Evolutionary conservation across 1,139 yeast genomes (phyloP).

Genomic region (Kazachstania sp.): DNA sequence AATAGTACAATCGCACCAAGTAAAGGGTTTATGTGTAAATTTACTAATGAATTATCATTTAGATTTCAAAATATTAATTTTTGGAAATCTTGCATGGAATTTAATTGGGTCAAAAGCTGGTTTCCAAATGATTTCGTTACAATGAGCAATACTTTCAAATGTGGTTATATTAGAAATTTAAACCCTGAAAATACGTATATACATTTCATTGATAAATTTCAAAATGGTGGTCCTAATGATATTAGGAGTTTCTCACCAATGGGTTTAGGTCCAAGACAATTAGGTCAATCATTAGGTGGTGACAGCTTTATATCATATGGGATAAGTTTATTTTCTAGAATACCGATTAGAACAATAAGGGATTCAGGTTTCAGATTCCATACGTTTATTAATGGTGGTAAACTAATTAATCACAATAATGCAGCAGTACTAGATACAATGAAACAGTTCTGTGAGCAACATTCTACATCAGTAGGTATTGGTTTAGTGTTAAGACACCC

Average conservation of each 20-base stretch:
- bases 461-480: constrained; percentile 56
- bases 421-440: constrained; percentile 17
- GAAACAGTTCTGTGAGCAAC: constrained; percentile 32
- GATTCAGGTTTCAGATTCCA: constrained; percentile 65
- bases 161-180: constrained; percentile 44
- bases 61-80: constrained; percentile 6
- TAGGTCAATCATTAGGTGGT: constrained; percentile 62
- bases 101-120: constrained; percentile 36
- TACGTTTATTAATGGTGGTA: constrained; percentile 66
- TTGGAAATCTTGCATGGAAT: constrained; percentile 37
- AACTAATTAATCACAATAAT: constrained; percentile 40
- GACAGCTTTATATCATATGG: constrained; percentile 69
- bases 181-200: constrained; percentile 18
- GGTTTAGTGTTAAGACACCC: constrained; percentile 83
- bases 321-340: constrained; percentile 50
- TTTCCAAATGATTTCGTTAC: constrained; percentile 28
- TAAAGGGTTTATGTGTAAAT: constrained; percentile 45
- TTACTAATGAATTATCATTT: constrained; percentile 44
- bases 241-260: constrained; percentile 35
- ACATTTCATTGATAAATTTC: constrained; percentile 41
- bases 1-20: constrained; percentile 49
- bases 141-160: constrained; percentile 38
- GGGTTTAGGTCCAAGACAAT: constrained; percentile 77
- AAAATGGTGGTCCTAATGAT: constrained; percentile 43
- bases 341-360: constrained; percentile 46